These are phyloP conservation scores for Musa itinerans DNA, from an alignment of 176 grass and related monocot species.

Conservation along the genomic window DNA sequence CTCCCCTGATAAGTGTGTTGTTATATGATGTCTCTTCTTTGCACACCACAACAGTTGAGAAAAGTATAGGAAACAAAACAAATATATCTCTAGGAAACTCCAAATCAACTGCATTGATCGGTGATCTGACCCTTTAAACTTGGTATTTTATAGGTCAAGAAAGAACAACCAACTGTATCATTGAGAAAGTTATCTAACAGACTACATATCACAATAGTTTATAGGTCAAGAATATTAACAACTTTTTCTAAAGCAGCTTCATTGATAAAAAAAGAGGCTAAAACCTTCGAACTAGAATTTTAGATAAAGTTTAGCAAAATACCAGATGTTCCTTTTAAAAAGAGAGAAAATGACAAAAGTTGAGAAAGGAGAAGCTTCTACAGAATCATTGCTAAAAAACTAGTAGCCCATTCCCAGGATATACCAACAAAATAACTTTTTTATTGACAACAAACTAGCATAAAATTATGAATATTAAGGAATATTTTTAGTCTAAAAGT, in stretches of 20 bases:
- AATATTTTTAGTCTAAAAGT: not conserved
- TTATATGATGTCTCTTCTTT: too few species aligned
- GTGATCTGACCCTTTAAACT: too few species aligned
- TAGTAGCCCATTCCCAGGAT: not conserved
- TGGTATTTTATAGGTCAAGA: too few species aligned
- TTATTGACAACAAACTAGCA: not conserved
- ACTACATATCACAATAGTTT: not conserved
- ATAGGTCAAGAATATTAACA: not conserved
- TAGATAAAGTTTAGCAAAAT: too few species aligned
- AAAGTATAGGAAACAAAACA: too few species aligned
- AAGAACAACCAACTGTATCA: not conserved
- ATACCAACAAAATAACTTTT: not conserved
- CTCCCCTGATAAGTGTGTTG: too few species aligned
- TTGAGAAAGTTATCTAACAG: slow-evolving; percentile 29
- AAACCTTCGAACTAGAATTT: too few species aligned
- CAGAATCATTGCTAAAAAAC: not conserved
- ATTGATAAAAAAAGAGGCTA: slow-evolving; percentile 65
- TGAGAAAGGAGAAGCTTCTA: too few species aligned
- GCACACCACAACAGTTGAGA: too few species aligned
- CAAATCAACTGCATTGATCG: too few species aligned
- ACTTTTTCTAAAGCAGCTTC: slow-evolving; percentile 82
- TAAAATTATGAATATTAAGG: not conserved
- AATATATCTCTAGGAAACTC: too few species aligned
- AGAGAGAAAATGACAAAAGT: not conserved
- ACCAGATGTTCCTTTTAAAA: too few species aligned